Conservation (phyloP, 2,329 filamentous ascomycete species). For the Arthroderma uncinatum region DNA sequence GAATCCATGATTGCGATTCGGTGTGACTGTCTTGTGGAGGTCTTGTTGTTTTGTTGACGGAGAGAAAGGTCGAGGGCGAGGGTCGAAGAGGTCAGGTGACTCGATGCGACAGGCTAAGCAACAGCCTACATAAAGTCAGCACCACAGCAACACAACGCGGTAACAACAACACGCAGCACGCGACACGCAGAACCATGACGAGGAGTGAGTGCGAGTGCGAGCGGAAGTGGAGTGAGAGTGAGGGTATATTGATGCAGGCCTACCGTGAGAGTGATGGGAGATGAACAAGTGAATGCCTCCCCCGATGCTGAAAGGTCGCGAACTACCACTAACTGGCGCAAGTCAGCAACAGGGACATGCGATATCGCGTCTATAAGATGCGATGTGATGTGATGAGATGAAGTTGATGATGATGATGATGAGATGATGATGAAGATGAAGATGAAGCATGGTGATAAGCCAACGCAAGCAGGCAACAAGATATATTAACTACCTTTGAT, state of each 20-base stretch:
- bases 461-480: not conserved
- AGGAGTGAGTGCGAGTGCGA: too few relatives aligned
- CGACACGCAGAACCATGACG: too few relatives aligned
- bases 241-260: not conserved
- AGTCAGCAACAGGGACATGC: too few relatives aligned
- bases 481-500: not conserved
- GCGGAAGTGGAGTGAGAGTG: not conserved
- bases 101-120: too few relatives aligned
- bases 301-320: slow-evolving; percentile 35
- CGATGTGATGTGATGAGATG: not conserved
- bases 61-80: not conserved
- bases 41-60: not conserved
- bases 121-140: too few relatives aligned
- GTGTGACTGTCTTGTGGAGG: slow-evolving; percentile 10
- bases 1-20: slow-evolving; percentile 55
- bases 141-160: not conserved
- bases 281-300: slow-evolving; percentile 99
- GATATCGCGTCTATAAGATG: too few relatives aligned
- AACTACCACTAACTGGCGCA: not conserved
- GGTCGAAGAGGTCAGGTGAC: too few relatives aligned
- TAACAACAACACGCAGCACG: not conserved
- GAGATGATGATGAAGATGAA: slow-evolving; percentile 1
- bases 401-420: not conserved
- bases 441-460: not conserved
- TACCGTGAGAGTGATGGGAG: slow-evolving; percentile 46